Evolutionary conservation across 495 filamentous ascomycete genomes (phyloP), one percentile per base, ranked within the genome.

Genomic region (Podospora australis): DNA sequence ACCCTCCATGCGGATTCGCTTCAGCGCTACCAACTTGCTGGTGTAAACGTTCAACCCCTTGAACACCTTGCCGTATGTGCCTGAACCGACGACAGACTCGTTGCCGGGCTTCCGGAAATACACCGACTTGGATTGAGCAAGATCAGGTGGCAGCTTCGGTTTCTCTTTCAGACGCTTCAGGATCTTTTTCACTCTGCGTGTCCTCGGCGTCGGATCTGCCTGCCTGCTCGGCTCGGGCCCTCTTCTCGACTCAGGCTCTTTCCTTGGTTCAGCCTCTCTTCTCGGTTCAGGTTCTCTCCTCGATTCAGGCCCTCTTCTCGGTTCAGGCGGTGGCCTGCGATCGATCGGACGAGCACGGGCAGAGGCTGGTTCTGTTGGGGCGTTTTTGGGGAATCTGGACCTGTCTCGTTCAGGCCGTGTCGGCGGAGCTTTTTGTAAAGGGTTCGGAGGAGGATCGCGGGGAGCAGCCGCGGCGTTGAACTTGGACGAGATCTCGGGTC

Each of bases 41-140:
- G 90, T 99, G 55, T 94, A 95, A 11, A 96, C 89, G 64, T 99
- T 90, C 13, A 91, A 75, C n/a, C 84, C 92, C 60, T 97, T 97
- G 73, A 96, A 99, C 6, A 99, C 92, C 63, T 99, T 97, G 32
- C 91, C 92, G 61, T 92, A 96, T 1, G 87, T 96, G 21, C 90
- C 90, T 32, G 89, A 92, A 24, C 90, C 90, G 8, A 96, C 82
- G 2, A 96, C 88, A 6, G 90, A 95, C 62, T 94, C 90, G 58
- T 96, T 94, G 4, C 90, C 90, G 0, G 90, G 89, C 58, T 95
- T 95, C 50, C 90, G 73, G 65, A 82, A 92, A 65, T 88, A 96
- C 13, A 95, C 88, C 3, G 89, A 95, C 38, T 88, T 85, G 2
- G 88, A 90, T 3, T 58, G 61, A 23, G 81, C 78, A 59, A 90